Base-by-base conservation (phyloP, 345 rosid species). In the Salix udensis region DNA sequence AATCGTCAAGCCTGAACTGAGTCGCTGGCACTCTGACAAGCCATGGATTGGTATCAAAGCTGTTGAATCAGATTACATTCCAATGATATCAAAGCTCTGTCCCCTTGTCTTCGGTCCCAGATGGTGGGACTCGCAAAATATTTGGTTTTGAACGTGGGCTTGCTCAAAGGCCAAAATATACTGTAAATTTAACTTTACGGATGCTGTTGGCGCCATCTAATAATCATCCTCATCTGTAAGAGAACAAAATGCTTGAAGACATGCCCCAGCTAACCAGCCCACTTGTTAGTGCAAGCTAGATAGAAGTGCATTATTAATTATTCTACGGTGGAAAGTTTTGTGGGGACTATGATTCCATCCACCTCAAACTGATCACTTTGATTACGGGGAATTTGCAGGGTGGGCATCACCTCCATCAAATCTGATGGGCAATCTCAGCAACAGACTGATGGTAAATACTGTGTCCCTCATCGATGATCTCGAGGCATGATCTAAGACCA, bases 281-380 rank as follows among this genome's bases (percentile, higher is more conserved):
- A 84, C 88, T 84, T 71, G 82, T 37, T 74, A 77, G 80, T 79
- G 85, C 79, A 80, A 77, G 70, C 72, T 55, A 75, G 74, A 73
- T 74, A 37, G 69, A 79, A 80, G 40, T 86, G 82, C 85, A 79
- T 82, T 75, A 76, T 71, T 79, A 75, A 71, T 80, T 84, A 86
- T 88, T 86, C 84, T 67, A 68, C 19, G 82, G 88, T 81, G 77
- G 84, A 80, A 83, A 73, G 75, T 70, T 76, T 14, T 78, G 89
- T 79, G 85, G 91, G 88, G 87, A 78, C 89, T 83, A 68, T 78
- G 73, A 86, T 84, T 84, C 84, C 84, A 76, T 78, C 68, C 80
- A 75, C 84, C 81, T 82, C 79, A 76, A 82, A 78, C 31, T 80
- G 26, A 24, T 24, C 71, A 73, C 79, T 85, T 77, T 80, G 71